Percentiles rank a stretch among this genome's conserved stretches.
These are phyloP conservation scores for Candida coquimbonensis DNA, from an alignment of 805 yeast species.

Conservation along the genomic window DNA sequence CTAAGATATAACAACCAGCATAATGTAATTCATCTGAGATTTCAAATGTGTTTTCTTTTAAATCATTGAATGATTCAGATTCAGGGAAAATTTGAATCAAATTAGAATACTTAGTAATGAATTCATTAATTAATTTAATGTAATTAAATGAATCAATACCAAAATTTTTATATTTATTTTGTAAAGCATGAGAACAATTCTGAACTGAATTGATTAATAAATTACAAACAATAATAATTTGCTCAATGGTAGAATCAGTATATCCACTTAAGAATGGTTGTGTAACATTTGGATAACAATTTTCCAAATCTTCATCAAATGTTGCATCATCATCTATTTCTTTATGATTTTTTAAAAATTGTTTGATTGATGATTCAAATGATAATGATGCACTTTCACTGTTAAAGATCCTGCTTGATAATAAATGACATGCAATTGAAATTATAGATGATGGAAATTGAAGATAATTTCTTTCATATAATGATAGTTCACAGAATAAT, in stretches of 20 bases:
- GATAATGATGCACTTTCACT: conserved; percentile 17
- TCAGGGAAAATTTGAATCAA: conserved; percentile 5
- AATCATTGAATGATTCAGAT: conserved; percentile 1
- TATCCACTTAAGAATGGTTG: conserved; percentile 22
- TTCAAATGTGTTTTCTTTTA: background rate
- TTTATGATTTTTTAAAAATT: conserved; percentile 4
- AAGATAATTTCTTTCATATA: conserved; percentile 43
- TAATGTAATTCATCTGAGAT: conserved; percentile 4
- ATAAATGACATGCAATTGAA: conserved; percentile 41
- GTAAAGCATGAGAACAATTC: conserved; percentile 18
- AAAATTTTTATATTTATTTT: conserved; percentile 15
- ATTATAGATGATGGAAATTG: conserved; percentile 39
- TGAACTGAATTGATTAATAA: conserved; percentile 15
- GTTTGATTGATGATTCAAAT: conserved; percentile 13
- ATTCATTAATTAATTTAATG: conserved; percentile 3
- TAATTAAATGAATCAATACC: conserved; percentile 3
- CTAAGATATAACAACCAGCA: conserved; percentile 7
- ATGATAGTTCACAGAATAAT: conserved; percentile 47
- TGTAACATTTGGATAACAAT: conserved; percentile 17
- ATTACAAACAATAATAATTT: conserved; percentile 12
- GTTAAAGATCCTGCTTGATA: conserved; percentile 45
- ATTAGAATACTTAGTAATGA: conserved; percentile 1
- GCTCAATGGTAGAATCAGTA: conserved; percentile 8
- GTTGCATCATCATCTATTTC: conserved; percentile 21
- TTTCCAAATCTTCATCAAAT: conserved; percentile 21